Percentiles rank a stretch among this genome's conserved stretches.
Evolutionary conservation across 2,329 filamentous ascomycete species (phyloP).

Genomic region (Pseudogymnoascus sp.): DNA sequence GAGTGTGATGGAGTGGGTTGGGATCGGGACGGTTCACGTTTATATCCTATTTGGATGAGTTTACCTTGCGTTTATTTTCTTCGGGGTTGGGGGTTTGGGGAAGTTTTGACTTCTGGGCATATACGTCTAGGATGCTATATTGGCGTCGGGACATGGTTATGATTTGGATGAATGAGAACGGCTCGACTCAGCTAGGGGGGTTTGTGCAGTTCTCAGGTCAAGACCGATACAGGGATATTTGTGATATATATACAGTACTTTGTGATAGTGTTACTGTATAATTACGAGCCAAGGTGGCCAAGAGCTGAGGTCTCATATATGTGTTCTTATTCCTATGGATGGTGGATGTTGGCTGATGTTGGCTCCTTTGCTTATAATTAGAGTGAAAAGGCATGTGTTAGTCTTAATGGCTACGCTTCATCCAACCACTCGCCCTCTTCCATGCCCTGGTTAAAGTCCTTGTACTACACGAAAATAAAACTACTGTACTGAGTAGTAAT

Average conservation of each 20-base stretch:
- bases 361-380: too few species aligned
- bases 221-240: neutral
- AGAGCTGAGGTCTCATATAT: constrained; percentile 1
- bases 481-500: too few species aligned
- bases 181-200: neutral
- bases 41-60: neutral
- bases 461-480: too few species aligned
- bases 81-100: neutral
- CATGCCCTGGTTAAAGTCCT: too few species aligned
- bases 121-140: too few species aligned
- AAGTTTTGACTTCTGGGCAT: neutral
- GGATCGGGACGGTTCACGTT: neutral
- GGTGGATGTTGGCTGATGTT: neutral
- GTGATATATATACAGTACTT: constrained; percentile 1
- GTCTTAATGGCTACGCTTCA: neutral
- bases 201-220: neutral
- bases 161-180: neutral
- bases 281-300: neutral
- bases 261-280: too few species aligned
- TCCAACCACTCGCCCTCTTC: neutral
- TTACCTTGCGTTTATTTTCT: neutral
- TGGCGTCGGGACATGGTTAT: neutral
- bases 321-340: neutral
- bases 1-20: neutral
- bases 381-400: neutral